phyloP scores from a whole-genome alignment of 2,329 filamentous ascomycete species.

The Hypoxylon sp. region DNA sequence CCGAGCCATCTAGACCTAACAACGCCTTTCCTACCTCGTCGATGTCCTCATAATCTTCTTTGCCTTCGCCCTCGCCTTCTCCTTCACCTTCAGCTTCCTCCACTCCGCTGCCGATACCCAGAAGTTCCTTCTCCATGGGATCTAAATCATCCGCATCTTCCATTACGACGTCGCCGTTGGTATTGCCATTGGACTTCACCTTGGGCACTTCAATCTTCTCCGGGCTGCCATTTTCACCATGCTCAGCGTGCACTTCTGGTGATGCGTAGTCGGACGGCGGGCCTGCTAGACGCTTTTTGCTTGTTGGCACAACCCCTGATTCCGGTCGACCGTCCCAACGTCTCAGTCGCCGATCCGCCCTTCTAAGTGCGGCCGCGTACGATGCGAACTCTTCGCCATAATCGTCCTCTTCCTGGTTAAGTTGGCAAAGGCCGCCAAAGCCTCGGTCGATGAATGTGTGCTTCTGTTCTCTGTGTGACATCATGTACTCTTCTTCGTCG shows the following conservation, averaged over 20 bases:
- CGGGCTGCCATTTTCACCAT: conserved; percentile 51
- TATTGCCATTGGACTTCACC: conserved; percentile 54
- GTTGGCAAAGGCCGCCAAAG: conserved; percentile 74
- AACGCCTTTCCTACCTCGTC: conserved; percentile 54
- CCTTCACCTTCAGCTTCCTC: conserved; percentile 60
- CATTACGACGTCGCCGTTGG: conserved; percentile 62
- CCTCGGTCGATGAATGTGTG: conserved; percentile 68
- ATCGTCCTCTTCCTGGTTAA: conserved; percentile 76
- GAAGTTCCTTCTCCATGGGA: conserved; percentile 68
- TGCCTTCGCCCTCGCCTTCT: conserved; percentile 64
- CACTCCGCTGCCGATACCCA: conserved; percentile 62
- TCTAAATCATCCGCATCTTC: conserved; percentile 67
- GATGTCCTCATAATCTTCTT: conserved; percentile 63
- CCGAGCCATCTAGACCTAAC: conserved; percentile 54
- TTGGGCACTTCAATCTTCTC: conserved; percentile 52
- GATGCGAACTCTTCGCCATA: conserved; percentile 81
- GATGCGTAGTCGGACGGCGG: conserved; percentile 48
- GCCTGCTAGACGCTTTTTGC: conserved; percentile 59
- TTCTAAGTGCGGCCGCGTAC: conserved; percentile 76
- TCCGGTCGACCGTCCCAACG: conserved; percentile 73
- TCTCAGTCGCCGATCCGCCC: conserved; percentile 74
- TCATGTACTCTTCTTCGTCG: conserved; percentile 68
- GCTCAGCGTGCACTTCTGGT: conserved; percentile 49
- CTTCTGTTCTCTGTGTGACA: conserved; percentile 53
- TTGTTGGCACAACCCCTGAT: conserved; percentile 63